These are phyloP conservation scores for Scheffersomyces segobiensis DNA, from an alignment of 1,139 yeast genomes.

Conservation along the genomic window DNA sequence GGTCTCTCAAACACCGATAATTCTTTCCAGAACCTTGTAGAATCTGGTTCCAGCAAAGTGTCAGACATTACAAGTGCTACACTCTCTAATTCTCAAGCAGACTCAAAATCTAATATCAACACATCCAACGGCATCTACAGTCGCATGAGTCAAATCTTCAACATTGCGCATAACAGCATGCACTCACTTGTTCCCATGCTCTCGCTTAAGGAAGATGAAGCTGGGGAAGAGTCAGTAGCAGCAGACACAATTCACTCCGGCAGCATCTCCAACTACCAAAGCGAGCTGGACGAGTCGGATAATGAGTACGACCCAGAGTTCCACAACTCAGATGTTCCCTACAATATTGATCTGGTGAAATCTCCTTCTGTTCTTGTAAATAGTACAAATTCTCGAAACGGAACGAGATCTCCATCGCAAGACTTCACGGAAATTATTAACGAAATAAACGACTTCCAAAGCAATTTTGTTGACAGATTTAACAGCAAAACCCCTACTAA, in stretches of 20 bases:
- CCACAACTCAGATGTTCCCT: background rate
- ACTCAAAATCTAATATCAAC: slow-evolving; percentile 1
- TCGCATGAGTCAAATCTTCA: slow-evolving; percentile 13
- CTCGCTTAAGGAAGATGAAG: slow-evolving; percentile 1
- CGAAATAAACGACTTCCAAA: slow-evolving; percentile 36
- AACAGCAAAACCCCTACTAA: slow-evolving; percentile 1
- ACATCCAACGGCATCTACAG: slow-evolving; percentile 9
- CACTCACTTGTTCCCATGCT: slow-evolving; percentile 18
- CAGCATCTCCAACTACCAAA: slow-evolving; percentile 18
- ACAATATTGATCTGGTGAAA: background rate
- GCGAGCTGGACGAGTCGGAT: slow-evolving; percentile 31
- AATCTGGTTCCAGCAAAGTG: slow-evolving; percentile 2
- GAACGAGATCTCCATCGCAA: background rate
- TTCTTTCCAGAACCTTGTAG: slow-evolving; percentile 18
- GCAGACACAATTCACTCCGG: slow-evolving; percentile 5
- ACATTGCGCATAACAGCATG: slow-evolving; percentile 18
- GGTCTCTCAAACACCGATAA: slow-evolving; percentile 20
- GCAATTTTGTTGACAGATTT: slow-evolving; percentile 27
- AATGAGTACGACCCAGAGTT: slow-evolving; percentile 11
- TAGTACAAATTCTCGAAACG: background rate
- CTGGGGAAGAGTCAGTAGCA: background rate
- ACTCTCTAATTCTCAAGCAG: slow-evolving; percentile 2
- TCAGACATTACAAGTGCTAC: background rate
- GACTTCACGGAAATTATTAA: slow-evolving; percentile 23
- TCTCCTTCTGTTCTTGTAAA: background rate